Evolutionary conservation across 192 early-diverging fungal genomes (phyloP), one percentile per base, ranked within the genome.

Genomic region (Rhizophagus clarus): DNA sequence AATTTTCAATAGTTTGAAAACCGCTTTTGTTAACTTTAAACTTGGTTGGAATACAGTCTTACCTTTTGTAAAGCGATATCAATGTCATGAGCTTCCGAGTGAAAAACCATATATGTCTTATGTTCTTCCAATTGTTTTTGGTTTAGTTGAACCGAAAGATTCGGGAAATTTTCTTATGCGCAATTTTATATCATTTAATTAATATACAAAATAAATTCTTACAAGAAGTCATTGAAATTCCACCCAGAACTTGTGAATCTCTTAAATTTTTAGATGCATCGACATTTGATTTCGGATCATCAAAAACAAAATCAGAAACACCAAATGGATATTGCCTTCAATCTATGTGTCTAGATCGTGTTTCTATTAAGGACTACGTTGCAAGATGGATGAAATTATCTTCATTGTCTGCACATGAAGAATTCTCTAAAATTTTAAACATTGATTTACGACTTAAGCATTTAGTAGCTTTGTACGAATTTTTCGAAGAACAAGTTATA

Each of bases 301-400:
- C 31, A 20, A 56, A 56, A 22, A 20, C 17, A 56, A 10, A 22
- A 49, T 4, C 29, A 26, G 17, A 0, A 24, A 37, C 5, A 37
- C 2, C 51, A 4, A 56, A 24, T 8, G 40, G 26, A 6, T 26
- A 76, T 29, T 61, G 74, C 26, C 51, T 80, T 10, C 26, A 29
- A 56, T 80, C 72, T 31, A 66, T 80, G 24, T 17, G 15, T 9
- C 14, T 80, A 28, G 72, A 42, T 34, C 22, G 62, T 28, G 15
- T n/a, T n/a, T 56, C 29, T 0, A 75, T 81, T 31, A 77, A 6
- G 37, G 74, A 77, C 9, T 81, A 51, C 37, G 31, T 75, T 42
- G 17, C 37, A 32, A 24, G 70, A 24, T 81, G 80, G 80, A 37
- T 77, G 34, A 77, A 76, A n/a, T 49, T 61, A 51, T 81, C 80